Conservation (phyloP, 768 basidiomycete species). For the Podaxis sp. region DNA sequence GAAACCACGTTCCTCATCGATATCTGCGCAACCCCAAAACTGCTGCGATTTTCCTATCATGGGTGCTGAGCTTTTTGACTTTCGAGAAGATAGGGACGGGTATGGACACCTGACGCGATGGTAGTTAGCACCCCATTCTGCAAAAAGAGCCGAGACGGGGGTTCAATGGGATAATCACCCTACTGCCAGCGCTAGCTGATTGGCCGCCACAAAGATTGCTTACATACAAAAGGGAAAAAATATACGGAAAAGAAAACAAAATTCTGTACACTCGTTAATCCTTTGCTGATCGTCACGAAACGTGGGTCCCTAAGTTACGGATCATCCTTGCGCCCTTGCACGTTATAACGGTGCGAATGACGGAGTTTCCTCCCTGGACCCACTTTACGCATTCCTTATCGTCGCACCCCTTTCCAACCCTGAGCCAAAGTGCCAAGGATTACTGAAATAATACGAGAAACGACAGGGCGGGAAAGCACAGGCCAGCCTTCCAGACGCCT, state of each 20-base stretch:
- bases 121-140: constrained; percentile 5
- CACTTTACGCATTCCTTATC: not conserved
- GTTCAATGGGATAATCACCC: not conserved
- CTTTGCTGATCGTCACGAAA: not conserved
- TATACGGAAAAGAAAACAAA: not conserved
- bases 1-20: constrained; percentile 1
- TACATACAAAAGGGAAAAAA: not conserved
- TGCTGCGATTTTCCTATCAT: not conserved
- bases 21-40: not conserved
- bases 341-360: not conserved
- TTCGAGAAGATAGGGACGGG: not conserved
- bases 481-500: not conserved
- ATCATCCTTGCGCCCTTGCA: not conserved
- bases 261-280: not conserved
- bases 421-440: not conserved
- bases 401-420: not conserved
- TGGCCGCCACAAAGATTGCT: constrained; percentile 2
- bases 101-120: not conserved
- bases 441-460: not conserved
- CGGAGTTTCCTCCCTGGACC: too few species aligned
- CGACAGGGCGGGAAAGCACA: not conserved
- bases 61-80: not conserved
- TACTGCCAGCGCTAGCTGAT: not conserved
- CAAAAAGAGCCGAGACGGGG: constrained; percentile 2
- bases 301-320: not conserved